Evolutionary conservation across 192 early-diverging fungal species (phyloP), one percentile per base, ranked within the genome.

Genomic region (Mortierella alpina): DNA sequence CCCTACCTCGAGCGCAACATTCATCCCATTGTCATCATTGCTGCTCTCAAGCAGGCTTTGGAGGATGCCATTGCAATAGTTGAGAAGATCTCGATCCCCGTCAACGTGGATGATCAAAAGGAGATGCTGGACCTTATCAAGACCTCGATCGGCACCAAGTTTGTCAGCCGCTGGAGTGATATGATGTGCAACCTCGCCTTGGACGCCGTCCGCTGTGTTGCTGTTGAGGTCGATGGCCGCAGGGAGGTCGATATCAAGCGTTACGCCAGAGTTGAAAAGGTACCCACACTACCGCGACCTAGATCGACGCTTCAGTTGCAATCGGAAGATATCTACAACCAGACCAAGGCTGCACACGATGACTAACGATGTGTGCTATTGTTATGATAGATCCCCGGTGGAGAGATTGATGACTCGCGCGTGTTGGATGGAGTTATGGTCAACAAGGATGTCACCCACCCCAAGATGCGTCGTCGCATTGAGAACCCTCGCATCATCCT

Each of bases 371-470:
- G 3, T 31, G 31, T 31, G 3, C 31, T 31, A 3, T 31, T 31
- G 31, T 3, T 31, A 31, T 46, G 44, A 61, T 68, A 93, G 91
- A 92, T 99, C 69, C 98, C 98, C 40, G 98, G 98, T 70, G 98
- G 97, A 63, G 95, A 97, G 87, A 97, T 99, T 72, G 97, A 98
- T 70, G 93, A 98, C 62, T 97, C 92, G 57, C 86, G 90, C 63
- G 97, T 99, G 44, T 89, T 99, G 83, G 95, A 98, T 76, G 98
- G 98, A 66, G 88, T 99, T 68, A 98, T 99, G 94, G 66, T 99
- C 80, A 98, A 97, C 93, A 99, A 99, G 90, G 98, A 99, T 86
- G 96, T 99, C 17, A 98, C 97, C 39, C 98, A 99, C 84, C 95
- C 98, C 70, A 97, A 96, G 85, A 95, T 95, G 95, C 93, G 97